Evolutionary conservation across 75 land plant genomes (phyloP).

Genomic region (Pinus tabuliformis): DNA sequence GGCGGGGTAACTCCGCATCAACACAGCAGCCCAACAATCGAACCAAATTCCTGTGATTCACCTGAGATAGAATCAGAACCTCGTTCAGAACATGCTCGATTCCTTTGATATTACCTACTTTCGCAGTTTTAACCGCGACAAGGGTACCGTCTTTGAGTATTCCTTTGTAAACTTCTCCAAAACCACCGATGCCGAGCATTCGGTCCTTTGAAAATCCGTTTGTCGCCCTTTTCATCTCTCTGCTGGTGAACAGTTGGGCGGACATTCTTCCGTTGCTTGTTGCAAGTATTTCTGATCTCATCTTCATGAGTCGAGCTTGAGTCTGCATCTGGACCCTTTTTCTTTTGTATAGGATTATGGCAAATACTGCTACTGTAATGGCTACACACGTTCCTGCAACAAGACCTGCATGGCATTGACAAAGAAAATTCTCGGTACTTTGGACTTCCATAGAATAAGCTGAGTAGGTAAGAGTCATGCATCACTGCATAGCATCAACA

Average conservation of each 20-base stretch:
- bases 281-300: slow-evolving; percentile 45
- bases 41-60: slow-evolving; percentile 65
- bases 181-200: slow-evolving; percentile 63
- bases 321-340: slow-evolving; percentile 28
- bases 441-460: too few relatives aligned
- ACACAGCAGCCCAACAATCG: slow-evolving; percentile 71
- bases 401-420: slow-evolving; percentile 19
- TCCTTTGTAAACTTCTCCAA: slow-evolving; percentile 70
- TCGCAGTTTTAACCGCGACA: slow-evolving; percentile 60
- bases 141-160: slow-evolving; percentile 41
- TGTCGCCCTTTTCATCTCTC: slow-evolving; percentile 60
- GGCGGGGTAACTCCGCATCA: slow-evolving; percentile 49
- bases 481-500: too few relatives aligned
- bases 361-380: slow-evolving; percentile 10
- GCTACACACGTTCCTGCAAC: slow-evolving; percentile 21
- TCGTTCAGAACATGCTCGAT: slow-evolving; percentile 69
- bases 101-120: slow-evolving; percentile 47
- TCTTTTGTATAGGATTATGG: slow-evolving; percentile 23
- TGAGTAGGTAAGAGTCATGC: too few relatives aligned
- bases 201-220: slow-evolving; percentile 44
- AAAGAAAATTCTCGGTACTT: too few relatives aligned
- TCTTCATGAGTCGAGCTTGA: slow-evolving; percentile 27
- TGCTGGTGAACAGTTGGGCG: slow-evolving; percentile 49
- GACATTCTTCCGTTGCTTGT: slow-evolving; percentile 26
- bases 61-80: slow-evolving; percentile 58